A percentile compares a stretch with the other conserved stretches of the same genome.
These are phyloP conservation scores for Aspergillus homomorphus DNA, from an alignment of 495 filamentous ascomycete genomes.

Conservation along the genomic window DNA sequence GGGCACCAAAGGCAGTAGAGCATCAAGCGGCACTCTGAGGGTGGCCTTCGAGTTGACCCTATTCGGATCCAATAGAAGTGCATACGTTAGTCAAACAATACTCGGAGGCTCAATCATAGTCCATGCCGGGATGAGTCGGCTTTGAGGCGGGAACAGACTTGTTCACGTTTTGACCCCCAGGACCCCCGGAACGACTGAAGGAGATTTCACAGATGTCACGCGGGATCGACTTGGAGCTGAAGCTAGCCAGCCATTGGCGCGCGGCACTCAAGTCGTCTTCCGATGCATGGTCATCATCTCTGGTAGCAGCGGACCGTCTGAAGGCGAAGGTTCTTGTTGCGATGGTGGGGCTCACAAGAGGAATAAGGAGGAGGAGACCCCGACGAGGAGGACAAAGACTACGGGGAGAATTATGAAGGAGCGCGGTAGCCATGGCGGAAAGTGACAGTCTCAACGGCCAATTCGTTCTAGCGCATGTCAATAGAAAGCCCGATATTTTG, in stretches of 20 bases:
- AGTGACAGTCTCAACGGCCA: too few species aligned
- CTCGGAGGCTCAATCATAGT: constrained; percentile 5
- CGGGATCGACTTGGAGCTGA: constrained; percentile 63
- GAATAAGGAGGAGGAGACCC: constrained; percentile 6
- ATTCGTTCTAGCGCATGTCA: neutral
- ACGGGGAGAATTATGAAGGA: neutral
- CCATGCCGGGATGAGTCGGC: neutral
- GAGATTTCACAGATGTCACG: constrained; percentile 60
- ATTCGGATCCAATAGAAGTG: constrained; percentile 4
- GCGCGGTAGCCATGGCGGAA: constrained; percentile 4
- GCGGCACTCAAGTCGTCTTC: constrained; percentile 63
- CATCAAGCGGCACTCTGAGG: constrained; percentile 56
- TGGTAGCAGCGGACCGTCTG: constrained; percentile 18
- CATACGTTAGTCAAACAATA: constrained; percentile 13
- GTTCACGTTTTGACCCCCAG: constrained; percentile 95
- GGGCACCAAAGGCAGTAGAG: constrained; percentile 63
- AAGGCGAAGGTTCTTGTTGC: constrained; percentile 22
- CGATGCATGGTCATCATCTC: constrained; percentile 27
- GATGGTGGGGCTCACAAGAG: constrained; percentile 8
- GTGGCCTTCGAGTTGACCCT: constrained; percentile 95
- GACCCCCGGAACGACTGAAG: constrained; percentile 85
- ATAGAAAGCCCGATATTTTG: neutral
- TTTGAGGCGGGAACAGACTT: constrained; percentile 60
- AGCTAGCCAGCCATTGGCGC: constrained; percentile 68
- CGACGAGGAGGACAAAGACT: constrained; percentile 6